Evolutionary conservation across 495 filamentous ascomycete genomes (phyloP).

Genomic region (Cercophora scortea): DNA sequence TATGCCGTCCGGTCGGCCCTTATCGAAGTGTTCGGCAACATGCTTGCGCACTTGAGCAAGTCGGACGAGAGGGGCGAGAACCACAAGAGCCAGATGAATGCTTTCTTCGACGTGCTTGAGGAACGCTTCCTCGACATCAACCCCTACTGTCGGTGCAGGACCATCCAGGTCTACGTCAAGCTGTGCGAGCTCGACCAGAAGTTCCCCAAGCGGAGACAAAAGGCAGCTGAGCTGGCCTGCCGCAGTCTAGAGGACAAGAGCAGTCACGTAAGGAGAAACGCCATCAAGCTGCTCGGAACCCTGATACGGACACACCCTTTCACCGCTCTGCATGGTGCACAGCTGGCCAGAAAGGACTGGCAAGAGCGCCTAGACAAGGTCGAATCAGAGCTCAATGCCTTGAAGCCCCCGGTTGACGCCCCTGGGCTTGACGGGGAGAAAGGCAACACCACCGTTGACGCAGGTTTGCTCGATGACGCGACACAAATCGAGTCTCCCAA

Average conservation of each 20-base stretch:
- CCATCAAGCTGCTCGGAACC: constrained; percentile 82
- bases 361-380: constrained; percentile 66
- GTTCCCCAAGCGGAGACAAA: constrained; percentile 85
- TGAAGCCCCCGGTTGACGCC: constrained; percentile 72
- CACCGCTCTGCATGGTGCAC: constrained; percentile 81
- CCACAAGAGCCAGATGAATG: constrained; percentile 87
- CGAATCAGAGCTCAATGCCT: constrained; percentile 68
- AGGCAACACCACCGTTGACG: constrained; percentile 54
- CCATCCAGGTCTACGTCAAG: constrained; percentile 87
- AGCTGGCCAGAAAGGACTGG: constrained; percentile 81
- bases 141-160: constrained; percentile 87
- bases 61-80: constrained; percentile 85
- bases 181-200: constrained; percentile 91
- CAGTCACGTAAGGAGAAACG: constrained; percentile 91
- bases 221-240: constrained; percentile 74
- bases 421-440: constrained; percentile 62
- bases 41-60: constrained; percentile 82
- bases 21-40: constrained; percentile 97
- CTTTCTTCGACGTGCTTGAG: constrained; percentile 93
- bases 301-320: constrained; percentile 92
- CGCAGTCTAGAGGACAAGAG: constrained; percentile 94
- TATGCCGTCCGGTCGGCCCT: constrained; percentile 89
- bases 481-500: constrained; percentile 66
- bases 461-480: constrained; percentile 76
- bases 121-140: constrained; percentile 95